Evolutionary conservation across 352 stramenopile genomes (phyloP).

Genomic region (Globisporangium uncinulatum): DNA sequence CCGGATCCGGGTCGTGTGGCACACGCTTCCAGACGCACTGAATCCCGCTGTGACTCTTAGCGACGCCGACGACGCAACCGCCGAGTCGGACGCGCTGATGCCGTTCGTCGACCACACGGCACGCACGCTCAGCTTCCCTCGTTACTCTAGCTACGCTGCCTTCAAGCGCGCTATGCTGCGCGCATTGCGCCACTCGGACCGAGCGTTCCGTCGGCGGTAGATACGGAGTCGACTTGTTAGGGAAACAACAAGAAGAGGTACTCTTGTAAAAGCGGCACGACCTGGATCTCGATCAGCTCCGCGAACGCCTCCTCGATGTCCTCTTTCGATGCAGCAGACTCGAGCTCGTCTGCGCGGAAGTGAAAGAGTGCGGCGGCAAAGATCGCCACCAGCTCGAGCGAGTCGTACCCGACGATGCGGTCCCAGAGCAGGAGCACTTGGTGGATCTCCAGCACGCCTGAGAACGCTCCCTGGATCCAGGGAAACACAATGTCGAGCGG

Average conservation of each 20-base stretch:
- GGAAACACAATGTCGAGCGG: conserved; percentile 72
- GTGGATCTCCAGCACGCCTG: conserved; percentile 62
- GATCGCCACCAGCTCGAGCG: conserved; percentile 59
- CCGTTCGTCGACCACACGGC: conserved; percentile 31
- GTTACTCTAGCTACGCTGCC: conserved; percentile 43
- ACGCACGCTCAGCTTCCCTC: conserved; percentile 37
- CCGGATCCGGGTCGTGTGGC: conserved; percentile 3
- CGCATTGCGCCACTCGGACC: conserved; percentile 31
- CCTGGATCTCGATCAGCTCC: conserved; percentile 64
- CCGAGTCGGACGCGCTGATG: conserved; percentile 24
- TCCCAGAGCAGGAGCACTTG: conserved; percentile 80
- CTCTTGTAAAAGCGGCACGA: conserved; percentile 62
- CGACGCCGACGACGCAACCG: conserved; percentile 9
- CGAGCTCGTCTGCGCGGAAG: conserved; percentile 53
- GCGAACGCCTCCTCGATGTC: conserved; percentile 58
- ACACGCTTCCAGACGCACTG: conserved; percentile 1
- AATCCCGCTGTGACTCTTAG: conserved; percentile 6
- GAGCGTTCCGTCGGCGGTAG: conserved; percentile 29
- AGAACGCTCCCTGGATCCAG: conserved; percentile 79
- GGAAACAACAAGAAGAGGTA: conserved; percentile 51
- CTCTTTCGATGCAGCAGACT: conserved; percentile 33
- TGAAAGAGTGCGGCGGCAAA: conserved; percentile 68
- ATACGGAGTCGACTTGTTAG: conserved; percentile 5
- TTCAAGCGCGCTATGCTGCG: conserved; percentile 44
- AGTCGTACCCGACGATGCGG: conserved; percentile 65